phyloP scores from a whole-genome alignment of 2,329 filamentous ascomycete genomes.

The Aspergillus transmontanensis region DNA sequence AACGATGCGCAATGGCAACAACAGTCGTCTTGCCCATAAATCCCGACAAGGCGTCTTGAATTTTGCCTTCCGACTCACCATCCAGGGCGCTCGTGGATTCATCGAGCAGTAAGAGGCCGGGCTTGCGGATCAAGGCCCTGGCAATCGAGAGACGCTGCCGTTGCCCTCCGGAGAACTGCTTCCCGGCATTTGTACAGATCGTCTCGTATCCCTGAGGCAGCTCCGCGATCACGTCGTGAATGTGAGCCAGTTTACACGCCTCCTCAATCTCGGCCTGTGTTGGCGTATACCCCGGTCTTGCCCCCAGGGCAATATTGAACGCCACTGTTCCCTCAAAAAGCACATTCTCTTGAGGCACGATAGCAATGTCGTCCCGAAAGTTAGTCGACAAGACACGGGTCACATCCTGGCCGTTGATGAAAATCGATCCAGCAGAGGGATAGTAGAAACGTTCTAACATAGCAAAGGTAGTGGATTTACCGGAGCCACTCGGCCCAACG shows the following conservation, averaged over 20 bases:
- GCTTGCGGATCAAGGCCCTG: conserved; percentile 56
- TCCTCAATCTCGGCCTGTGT: conserved; percentile 64
- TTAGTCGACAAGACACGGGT: conserved; percentile 36
- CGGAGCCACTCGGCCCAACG: conserved; percentile 70
- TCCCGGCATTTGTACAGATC: conserved; percentile 55
- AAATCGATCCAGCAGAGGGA: conserved; percentile 51
- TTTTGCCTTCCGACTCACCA: conserved; percentile 47
- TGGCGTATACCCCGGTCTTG: conserved; percentile 55
- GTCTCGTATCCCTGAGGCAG: conserved; percentile 69
- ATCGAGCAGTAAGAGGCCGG: conserved; percentile 58
- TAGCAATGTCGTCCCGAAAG: conserved; percentile 47
- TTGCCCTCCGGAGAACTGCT: conserved; percentile 59
- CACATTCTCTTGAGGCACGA: conserved; percentile 51
- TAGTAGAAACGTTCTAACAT: conserved; percentile 57
- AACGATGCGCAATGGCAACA: conserved; percentile 43
- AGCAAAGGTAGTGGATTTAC: conserved; percentile 66
- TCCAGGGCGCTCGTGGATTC: conserved; percentile 63
- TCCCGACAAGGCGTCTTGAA: neutral
- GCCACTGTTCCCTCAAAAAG: conserved; percentile 50
- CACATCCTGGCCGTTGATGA: conserved; percentile 55
- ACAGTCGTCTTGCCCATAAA: conserved; percentile 33
- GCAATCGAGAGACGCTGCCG: conserved; percentile 61
- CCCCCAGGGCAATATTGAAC: conserved; percentile 49
- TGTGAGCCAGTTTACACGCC: conserved; percentile 68
- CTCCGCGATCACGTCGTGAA: conserved; percentile 66